Evolutionary conservation across 345 rosid species (phyloP).

Genomic region (Corchorus capsularis): DNA sequence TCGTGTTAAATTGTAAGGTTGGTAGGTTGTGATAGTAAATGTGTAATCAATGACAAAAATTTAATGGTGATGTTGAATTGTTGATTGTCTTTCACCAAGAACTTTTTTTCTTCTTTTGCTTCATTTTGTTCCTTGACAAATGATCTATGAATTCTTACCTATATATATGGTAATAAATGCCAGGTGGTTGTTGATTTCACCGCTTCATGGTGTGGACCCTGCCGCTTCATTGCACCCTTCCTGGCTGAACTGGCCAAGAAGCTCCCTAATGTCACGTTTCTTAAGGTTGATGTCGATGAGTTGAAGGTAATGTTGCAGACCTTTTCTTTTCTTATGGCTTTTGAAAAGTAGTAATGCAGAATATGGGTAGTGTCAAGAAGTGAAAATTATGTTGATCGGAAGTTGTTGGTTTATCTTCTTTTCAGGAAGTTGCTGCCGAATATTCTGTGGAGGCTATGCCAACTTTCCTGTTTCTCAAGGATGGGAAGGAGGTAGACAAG

Average conservation of each 20-base stretch:
- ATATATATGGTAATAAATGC: not conserved
- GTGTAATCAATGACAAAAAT: not conserved
- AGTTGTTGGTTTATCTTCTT: not conserved
- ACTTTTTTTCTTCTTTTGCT: not conserved
- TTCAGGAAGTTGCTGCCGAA: constrained; percentile 64
- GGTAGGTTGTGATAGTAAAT: not conserved
- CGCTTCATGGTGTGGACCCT: constrained; percentile 85
- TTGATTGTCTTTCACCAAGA: not conserved
- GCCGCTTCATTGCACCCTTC: constrained; percentile 72
- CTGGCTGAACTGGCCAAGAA: constrained; percentile 74
- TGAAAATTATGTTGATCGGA: not conserved
- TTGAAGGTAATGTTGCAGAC: constrained; percentile 46
- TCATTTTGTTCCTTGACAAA: not conserved
- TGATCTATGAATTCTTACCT: not conserved
- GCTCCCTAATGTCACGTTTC: constrained; percentile 50
- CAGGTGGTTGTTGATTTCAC: constrained; percentile 85
- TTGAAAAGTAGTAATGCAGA: too few relatives aligned
- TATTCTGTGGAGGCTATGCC: constrained; percentile 84
- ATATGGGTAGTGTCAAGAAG: not conserved
- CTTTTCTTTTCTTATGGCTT: too few relatives aligned
- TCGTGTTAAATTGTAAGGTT: too few relatives aligned
- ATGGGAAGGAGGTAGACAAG: constrained; percentile 69
- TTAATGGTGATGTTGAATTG: not conserved
- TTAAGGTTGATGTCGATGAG: constrained; percentile 80
- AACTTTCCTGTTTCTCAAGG: constrained; percentile 72